Evolutionary conservation across 305 asterid species (phyloP).

Genomic region (Fraxinus latifolia): DNA sequence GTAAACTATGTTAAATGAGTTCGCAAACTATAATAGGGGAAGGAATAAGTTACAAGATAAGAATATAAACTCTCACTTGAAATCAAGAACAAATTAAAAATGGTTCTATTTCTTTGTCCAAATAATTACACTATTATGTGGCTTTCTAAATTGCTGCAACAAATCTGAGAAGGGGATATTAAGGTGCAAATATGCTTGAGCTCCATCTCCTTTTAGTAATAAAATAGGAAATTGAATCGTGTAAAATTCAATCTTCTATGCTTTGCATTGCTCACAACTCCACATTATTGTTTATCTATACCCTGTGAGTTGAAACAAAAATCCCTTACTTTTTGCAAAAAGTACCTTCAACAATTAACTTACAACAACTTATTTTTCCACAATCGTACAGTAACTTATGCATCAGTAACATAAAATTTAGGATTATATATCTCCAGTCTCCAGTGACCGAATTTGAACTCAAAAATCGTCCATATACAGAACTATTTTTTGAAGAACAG

Average conservation of each 20-base stretch:
- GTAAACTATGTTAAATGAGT: constrained; percentile 19
- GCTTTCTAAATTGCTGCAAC: not conserved
- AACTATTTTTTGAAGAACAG: not conserved
- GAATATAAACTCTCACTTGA: not conserved
- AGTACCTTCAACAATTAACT: constrained; percentile 1
- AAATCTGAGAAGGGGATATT: not conserved
- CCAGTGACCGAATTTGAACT: not conserved
- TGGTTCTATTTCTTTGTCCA: not conserved
- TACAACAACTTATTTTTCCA: constrained; percentile 1
- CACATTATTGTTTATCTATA: not conserved
- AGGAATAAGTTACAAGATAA: not conserved
- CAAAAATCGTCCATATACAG: not conserved
- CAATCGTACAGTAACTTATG: not conserved
- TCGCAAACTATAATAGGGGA: constrained; percentile 2
- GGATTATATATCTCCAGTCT: not conserved
- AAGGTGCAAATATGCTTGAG: not conserved
- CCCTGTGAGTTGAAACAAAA: not conserved
- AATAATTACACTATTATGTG: not conserved
- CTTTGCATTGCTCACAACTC: not conserved
- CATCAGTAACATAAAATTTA: not conserved
- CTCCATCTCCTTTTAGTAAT: not conserved
- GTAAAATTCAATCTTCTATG: not conserved
- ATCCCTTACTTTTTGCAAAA: not conserved
- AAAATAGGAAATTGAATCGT: not conserved
- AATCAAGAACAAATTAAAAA: not conserved